Base-by-base conservation (phyloP, 371 early-diverging fungal genomes). In the Actinomucor elegans region DNA sequence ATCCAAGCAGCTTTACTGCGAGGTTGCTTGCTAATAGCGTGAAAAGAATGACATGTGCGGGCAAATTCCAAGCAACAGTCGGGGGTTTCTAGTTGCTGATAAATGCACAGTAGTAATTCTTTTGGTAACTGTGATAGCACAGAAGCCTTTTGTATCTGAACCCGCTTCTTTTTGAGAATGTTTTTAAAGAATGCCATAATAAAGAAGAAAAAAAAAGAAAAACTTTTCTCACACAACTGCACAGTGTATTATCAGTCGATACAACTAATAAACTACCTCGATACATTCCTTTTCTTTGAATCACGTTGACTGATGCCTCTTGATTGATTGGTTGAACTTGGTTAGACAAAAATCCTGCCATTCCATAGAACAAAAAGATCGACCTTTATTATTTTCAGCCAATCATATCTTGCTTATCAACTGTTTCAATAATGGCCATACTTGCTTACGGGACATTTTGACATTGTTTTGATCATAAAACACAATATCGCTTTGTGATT, bases 391-490 rank as follows among this genome's bases (percentile, higher is more conserved):
- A n/a, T n/a, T n/a, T n/a, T n/a, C n/a, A n/a, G n/a, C n/a, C n/a
- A n/a, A n/a, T n/a, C n/a, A n/a, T n/a, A n/a, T n/a, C n/a, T 29
- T 44, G 28, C 17, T 44, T 26, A 51, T 49, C 49, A 46, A 48
- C 21, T 45, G 34, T 26, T 52, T 55, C 21, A 61, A 36, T 8
- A 62, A 38, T 5, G 91, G 91, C 81, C 87, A 87, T 7, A 88
- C 59, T 57, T 87, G 85, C 57, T 91, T 91, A 7, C 91, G 71
- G 3, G 85, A 81, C 66, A 73, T 69, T n/a, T 77, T 69, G 26
- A 69, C 49, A 54, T 89, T 86, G 24, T 64, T 56, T 54, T 86
- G 86, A 1, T 50, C 28, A 54, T 83, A 87, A 5, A 57, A 54
- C 36, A 64, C 14, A 28, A 57, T 10, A 15, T 50, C 23, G n/a